Base-by-base conservation (phyloP, 176 grass and related monocot species). In the Lolium rigidum region DNA sequence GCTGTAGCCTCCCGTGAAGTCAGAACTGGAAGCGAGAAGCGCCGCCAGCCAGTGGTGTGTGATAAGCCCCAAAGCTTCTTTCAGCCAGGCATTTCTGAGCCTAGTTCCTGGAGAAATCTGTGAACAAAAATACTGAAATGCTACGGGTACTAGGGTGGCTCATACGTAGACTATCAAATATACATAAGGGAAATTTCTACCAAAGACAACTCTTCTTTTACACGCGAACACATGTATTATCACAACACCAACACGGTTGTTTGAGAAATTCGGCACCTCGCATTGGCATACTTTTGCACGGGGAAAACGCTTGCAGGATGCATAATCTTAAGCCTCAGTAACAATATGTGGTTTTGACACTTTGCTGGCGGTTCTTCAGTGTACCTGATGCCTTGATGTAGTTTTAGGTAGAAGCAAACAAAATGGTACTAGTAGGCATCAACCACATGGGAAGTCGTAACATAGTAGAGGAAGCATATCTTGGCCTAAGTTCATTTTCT, bases 11-110 rank as follows among this genome's bases (percentile, higher is more conserved):
- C 22, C 20, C 0, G 50, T 26, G 16, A 43, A 43, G 9, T 64
- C 44, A 28, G 12, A 39, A 17, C 31, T 35, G 43, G 57, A 64
- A 76, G 73, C 26, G 26, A 61, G 66, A 73, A 46, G 26, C 78
- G 7, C 50, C 55, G 52, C 26, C 46, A 64, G 78, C 44, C 84
- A 86, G 22, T 52, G 85, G 67, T 87, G 78, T 31, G 15, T 75
- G 46, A 75, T 52, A 67, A 46, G 56, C 41, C 26, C 26, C 26
- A 4, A 2, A 28, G 22, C 77, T 26, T 24, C 51, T 83, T 51
- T 26, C 73, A 18, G n/a, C 50, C 59, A 52, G 55, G 54, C 55
- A 11, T 84, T 88, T 71, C 54, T 37, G 31, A 74, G 73, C 25
- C 61, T 60, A 18, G 18, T 48, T 21, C 13, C 16, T 28, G 10